Conservation (phyloP, 1,139 yeast genomes). For the Candida tropicalis region DNA sequence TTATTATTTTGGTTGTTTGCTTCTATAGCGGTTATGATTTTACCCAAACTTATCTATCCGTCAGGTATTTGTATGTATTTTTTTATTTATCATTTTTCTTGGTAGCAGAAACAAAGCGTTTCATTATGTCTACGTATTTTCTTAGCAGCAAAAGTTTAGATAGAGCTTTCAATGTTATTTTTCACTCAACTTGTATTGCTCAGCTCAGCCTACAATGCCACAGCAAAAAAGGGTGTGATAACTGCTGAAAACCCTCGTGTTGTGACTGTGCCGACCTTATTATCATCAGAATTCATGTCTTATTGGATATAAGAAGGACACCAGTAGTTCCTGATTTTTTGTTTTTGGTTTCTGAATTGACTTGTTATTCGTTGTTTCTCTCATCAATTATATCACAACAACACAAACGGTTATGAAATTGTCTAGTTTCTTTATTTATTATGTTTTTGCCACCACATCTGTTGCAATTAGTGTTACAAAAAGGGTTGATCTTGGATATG, state of each 20-base stretch:
- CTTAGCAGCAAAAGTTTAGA: not conserved
- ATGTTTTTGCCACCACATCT: not conserved
- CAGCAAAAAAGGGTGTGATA: not conserved
- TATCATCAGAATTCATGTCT: too few relatives aligned
- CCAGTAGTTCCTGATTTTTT: not conserved
- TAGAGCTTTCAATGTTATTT: not conserved
- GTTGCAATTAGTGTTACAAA: not conserved
- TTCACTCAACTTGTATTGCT: too few relatives aligned
- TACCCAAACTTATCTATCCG: not conserved
- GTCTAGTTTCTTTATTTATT: not conserved
- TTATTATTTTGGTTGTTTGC: too few relatives aligned
- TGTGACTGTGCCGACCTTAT: not conserved
- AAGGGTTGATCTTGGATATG: slow-evolving; percentile 8
- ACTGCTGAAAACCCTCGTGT: too few relatives aligned
- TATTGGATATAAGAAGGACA: not conserved
- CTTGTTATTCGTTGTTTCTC: not conserved
- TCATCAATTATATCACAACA: too few relatives aligned
- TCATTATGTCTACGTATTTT: not conserved
- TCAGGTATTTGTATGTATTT: not conserved
- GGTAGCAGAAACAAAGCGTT: not conserved
- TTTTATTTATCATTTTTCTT: not conserved
- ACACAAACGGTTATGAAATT: slow-evolving; percentile 4
- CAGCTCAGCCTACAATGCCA: not conserved
- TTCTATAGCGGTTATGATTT: not conserved
- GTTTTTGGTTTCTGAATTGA: not conserved